Percentiles rank a stretch among this genome's conserved stretches.
These are phyloP conservation scores for Cryphonectria radicalis DNA, from an alignment of 2,329 filamentous ascomycete genomes.

Conservation along the genomic window DNA sequence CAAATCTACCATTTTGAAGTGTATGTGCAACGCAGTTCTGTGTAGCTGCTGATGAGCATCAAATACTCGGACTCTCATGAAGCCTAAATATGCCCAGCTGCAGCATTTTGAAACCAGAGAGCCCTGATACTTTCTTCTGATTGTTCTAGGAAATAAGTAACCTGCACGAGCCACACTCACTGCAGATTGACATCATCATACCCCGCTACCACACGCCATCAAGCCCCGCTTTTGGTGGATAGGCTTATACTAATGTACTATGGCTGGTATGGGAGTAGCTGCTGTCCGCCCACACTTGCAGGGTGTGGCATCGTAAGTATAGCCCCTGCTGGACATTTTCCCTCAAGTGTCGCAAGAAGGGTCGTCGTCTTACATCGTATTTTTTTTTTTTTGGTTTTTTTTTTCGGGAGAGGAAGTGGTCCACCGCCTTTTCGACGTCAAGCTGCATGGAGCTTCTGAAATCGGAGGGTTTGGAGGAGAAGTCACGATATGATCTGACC, in stretches of 20 bases:
- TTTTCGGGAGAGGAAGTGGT: background rate
- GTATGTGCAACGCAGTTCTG: background rate
- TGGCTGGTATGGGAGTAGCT: background rate
- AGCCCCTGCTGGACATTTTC: background rate
- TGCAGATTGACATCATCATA: slow-evolving; percentile 19
- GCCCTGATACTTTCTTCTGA: background rate
- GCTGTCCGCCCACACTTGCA: background rate
- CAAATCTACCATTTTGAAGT: background rate
- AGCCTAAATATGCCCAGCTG: background rate
- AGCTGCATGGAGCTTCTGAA: slow-evolving; percentile 13
- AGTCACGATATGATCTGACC: background rate
- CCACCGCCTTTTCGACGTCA: slow-evolving; percentile 30
- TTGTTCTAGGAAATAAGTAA: background rate
- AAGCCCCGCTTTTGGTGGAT: background rate
- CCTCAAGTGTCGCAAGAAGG: background rate
- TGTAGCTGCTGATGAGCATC: background rate
- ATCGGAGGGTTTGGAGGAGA: background rate
- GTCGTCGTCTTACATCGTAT: background rate
- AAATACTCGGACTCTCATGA: background rate
- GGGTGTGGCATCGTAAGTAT: background rate
- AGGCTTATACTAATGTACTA: no score
- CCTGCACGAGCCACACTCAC: background rate
- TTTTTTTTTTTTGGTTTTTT: no score
- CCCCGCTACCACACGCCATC: background rate
- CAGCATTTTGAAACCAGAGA: no score